Conservation (phyloP, 345 rosid genomes). For the Linum usitatissimum region DNA sequence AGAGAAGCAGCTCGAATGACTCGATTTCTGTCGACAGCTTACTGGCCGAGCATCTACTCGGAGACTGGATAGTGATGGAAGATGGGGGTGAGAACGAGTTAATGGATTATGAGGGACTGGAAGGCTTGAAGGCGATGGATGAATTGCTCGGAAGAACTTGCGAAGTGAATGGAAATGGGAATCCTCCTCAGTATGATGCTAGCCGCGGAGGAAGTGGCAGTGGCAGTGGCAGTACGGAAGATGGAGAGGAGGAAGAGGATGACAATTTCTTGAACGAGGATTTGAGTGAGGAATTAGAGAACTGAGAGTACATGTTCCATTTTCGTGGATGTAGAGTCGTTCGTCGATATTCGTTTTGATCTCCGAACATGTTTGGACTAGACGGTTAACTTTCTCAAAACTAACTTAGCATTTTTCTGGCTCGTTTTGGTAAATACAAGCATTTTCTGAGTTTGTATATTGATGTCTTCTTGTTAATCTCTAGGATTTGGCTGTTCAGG, state of each 20-base stretch:
- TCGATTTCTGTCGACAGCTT: slow-evolving; percentile 36
- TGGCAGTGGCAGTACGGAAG: background rate
- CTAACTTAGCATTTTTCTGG: no score
- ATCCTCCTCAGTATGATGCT: background rate
- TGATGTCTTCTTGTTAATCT: no score
- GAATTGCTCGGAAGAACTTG: background rate
- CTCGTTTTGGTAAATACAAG: no score
- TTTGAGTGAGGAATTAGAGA: background rate
- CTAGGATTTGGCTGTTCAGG: no score
- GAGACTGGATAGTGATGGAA: slow-evolving; percentile 52
- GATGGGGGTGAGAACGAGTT: background rate
- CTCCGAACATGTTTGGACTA: no score
- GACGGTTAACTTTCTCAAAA: no score
- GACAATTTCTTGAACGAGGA: background rate
- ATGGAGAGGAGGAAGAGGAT: background rate
- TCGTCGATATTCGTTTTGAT: no score
- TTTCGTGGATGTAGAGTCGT: no score
- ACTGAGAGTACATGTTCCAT: background rate
- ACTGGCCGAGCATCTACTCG: slow-evolving; percentile 40
- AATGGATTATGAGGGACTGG: background rate
- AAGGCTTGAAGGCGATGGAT: background rate
- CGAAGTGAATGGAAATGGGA: background rate
- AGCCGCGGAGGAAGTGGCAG: background rate
- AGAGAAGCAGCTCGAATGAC: slow-evolving; percentile 30
- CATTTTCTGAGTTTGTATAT: no score